Percentiles rank a stretch among this genome's conserved stretches.
Evolutionary conservation across 164 flowering plant species (phyloP).

Genomic region (Vitis amurensis): DNA sequence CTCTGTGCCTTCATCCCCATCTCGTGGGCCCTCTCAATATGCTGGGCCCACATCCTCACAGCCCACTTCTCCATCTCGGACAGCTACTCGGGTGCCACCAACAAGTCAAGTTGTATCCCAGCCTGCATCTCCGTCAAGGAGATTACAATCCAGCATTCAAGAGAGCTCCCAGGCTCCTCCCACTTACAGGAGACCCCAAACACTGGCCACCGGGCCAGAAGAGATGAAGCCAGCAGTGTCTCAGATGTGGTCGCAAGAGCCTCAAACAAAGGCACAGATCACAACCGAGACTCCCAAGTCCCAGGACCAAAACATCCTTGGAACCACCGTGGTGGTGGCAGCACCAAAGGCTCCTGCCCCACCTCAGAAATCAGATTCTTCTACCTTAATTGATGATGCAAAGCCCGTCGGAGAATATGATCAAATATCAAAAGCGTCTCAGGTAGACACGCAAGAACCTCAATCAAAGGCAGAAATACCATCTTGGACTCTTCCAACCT

Average conservation of each 20-base stretch:
- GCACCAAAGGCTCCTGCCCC: neutral
- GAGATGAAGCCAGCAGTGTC: conserved; percentile 12
- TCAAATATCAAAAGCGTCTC: no score
- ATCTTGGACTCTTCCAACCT: no score
- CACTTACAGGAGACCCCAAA: neutral
- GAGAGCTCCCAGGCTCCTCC: conserved; percentile 13
- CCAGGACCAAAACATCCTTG: neutral
- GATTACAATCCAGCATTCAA: neutral
- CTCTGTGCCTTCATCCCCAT: conserved; percentile 22
- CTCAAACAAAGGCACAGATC: conserved; percentile 10
- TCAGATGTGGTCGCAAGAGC: conserved; percentile 8
- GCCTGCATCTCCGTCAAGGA: conserved; percentile 13
- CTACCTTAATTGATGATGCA: no score
- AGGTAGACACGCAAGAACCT: no score
- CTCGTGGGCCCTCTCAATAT: conserved; percentile 19
- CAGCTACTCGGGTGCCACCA: conserved; percentile 2
- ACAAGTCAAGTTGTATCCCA: conserved; percentile 3
- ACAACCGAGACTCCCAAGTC: conserved; percentile 7
- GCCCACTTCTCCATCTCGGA: conserved; percentile 9
- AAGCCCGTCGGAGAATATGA: no score
- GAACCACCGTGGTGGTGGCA: conserved; percentile 3
- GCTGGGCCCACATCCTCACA: conserved; percentile 8
- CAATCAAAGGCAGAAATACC: no score
- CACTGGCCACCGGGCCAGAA: conserved; percentile 9
- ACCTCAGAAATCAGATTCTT: no score